A percentile compares a stretch with the other conserved stretches of the same genome.
Conservation (phyloP, 163 green algal species). For the Scenedesmus sp. region DNA sequence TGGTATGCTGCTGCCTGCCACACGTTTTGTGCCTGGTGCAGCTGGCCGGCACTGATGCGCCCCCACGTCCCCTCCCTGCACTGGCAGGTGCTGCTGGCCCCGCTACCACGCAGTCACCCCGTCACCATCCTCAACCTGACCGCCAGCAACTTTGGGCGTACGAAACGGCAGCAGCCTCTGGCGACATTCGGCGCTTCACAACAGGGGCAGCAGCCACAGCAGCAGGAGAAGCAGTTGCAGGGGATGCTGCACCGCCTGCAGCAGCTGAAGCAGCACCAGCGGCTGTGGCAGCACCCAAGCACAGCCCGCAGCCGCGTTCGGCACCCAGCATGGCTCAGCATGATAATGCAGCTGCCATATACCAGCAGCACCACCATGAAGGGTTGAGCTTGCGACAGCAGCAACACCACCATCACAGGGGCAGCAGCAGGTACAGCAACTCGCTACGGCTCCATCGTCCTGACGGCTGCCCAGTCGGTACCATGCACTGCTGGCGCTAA, state of each 20-base stretch:
- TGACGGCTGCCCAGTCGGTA: background rate
- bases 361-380: background rate
- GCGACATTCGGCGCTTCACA: constrained; percentile 12
- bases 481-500: background rate
- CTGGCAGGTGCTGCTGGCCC: constrained; percentile 15
- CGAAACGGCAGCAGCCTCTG: background rate
- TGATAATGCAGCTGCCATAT: background rate
- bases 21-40: background rate
- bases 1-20: background rate
- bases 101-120: background rate
- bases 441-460: background rate
- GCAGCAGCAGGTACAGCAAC: background rate
- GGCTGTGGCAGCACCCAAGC: background rate
- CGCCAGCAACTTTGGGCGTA: constrained; percentile 29
- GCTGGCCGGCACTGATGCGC: background rate
- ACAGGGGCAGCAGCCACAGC: background rate
- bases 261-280: background rate
- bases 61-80: too few species aligned
- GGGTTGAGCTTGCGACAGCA: background rate
- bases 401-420: background rate
- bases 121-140: constrained; percentile 38
- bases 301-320: background rate
- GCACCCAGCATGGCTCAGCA: background rate
- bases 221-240: background rate
- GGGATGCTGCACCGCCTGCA: background rate